Evolutionary conservation across 2,329 filamentous ascomycete species (phyloP), one percentile per base, ranked within the genome.

Genomic region (Colletotrichum limetticola): DNA sequence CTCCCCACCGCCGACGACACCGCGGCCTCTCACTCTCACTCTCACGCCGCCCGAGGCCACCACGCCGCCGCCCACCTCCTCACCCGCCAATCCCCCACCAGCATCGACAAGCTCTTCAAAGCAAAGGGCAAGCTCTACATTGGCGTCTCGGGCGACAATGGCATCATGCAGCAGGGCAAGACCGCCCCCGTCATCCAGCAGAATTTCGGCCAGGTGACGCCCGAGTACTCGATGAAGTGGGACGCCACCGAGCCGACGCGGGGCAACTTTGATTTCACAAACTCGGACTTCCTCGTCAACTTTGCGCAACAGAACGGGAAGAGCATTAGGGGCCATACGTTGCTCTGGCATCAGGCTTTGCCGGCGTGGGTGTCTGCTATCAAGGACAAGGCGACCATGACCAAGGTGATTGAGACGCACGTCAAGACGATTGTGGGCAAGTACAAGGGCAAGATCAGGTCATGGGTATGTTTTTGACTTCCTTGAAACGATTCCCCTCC

Each of bases 151-250:
- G 85, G 88, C 1, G 91, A 93, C 78, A 84, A 88, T 76, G 83
- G 82, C 72, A 85, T 83, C 14, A 85, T 93, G 4, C 83, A 79
- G 52, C 78, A 83, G n/a, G 85, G 83, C 68, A 89, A 87, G 72
- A 85, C 85, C 14, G 85, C 85, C 69, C 84, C 84, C 70, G 85
- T 92, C 77, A 89, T 93, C 79, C 85, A 86, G 74, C 82, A 84
- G 61, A 84, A 92, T 80, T 93, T 93, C 74, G 91, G 91, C 24
- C 88, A 90, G 79, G 84, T 93, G 24, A 93, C 91, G 0, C 87
- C 89, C 1, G 92, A 93, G 84, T 93, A 94, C 85, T 89, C 86
- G 78, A 91, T 92, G 88, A 93, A 93, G 82, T 93, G 91, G 91
- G 89, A 92, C 75, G 82, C 86, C 42, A 84, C 84, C 19, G 84